Evolutionary conservation across 2,329 filamentous ascomycete species (phyloP), one percentile per base, ranked within the genome.

Genomic region (Gaeumannomyces sp.): DNA sequence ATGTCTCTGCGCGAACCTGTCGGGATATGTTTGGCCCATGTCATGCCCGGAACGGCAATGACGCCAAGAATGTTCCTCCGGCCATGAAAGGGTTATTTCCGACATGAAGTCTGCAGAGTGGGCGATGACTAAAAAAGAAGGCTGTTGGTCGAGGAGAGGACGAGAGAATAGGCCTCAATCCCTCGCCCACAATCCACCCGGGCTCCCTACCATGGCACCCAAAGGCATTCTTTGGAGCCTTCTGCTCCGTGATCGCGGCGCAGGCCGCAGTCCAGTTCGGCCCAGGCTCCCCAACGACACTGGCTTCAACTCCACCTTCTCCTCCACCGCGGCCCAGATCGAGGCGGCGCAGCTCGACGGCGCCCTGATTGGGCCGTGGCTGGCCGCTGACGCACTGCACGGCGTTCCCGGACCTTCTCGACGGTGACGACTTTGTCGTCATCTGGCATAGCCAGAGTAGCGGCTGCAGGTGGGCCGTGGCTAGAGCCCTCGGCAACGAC

Each of bases 301-400:
- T 3, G 58, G 58, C 25, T 74, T 72, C 67, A 74, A 75, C 67
- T 75, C 73, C 7, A 67, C 67, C 50, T 75, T 75, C 64, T 61
- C 65, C 2, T 68, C 76, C 4, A 69, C 71, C 2, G 16, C 53
- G 6, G 65, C 68, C 0, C 72, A 75, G 63, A 71, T 74, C 64
- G 60, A 67, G 5, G 56, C 64, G 0, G 69, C 68, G 10, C 68
- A 69, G 50, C 67, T 76, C 13, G 67, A 71, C 0, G 29, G 63
- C 2, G 61, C 19, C 6, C 27, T 66, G 81, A 3, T 65, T 2
- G 70, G 70, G 11, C 73, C 75, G 1, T 70, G 75, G 1, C 71
- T 75, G 16, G 81, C 78, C 1, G 76, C 76, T 60, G 81, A 83
- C 68, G 64, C 80, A 0, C 70, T 78, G 1, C 77, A 80, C 64